Percentiles rank a stretch among this genome's conserved stretches.
phyloP scores from a whole-genome alignment of 176 grass and related monocot species.

The Pontederia paniculata region DNA sequence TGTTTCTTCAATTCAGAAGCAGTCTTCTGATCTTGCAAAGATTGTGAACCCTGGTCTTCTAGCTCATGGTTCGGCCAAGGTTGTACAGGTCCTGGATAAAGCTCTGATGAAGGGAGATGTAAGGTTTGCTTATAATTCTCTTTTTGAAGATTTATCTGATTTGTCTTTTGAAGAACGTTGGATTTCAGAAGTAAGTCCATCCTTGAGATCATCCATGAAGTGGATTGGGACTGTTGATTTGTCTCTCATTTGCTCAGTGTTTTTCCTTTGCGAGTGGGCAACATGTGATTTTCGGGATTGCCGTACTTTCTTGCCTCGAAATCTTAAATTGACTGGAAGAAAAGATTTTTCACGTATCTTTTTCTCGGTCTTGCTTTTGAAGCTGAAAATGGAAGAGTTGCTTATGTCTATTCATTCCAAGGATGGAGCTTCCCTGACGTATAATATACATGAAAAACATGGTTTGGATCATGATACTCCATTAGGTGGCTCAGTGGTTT shows the following conservation, averaged over 20 bases:
- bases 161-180: constrained; percentile 77
- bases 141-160: constrained; percentile 97
- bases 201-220: constrained; percentile 84
- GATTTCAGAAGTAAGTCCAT: constrained; percentile 93
- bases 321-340: constrained; percentile 77
- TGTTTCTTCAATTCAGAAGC: constrained; percentile 71
- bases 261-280: constrained; percentile 99
- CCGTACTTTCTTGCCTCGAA: constrained; percentile 35
- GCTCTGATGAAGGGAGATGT: constrained; percentile 61
- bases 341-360: constrained; percentile 89
- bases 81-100: constrained; percentile 83
- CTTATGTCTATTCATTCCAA: constrained; percentile 45
- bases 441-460: constrained; percentile 33
- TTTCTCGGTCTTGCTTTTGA: constrained; percentile 73
- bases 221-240: constrained; percentile 84
- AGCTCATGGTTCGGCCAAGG: constrained; percentile 75
- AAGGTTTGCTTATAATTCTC: constrained; percentile 53
- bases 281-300: constrained; percentile 97
- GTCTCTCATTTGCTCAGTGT: constrained; percentile 88
- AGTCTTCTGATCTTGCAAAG: constrained; percentile 53
- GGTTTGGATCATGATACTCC: constrained; percentile 38
- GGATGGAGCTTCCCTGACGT: constrained; percentile 31
- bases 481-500: constrained; percentile 20
- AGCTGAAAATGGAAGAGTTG: constrained; percentile 87
- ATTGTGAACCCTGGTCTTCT: constrained; percentile 78